Percentiles rank a stretch among this genome's conserved stretches.
These are phyloP conservation scores for Chaetoscypha palmicola DNA, from an alignment of 2,329 filamentous ascomycete genomes.

Conservation along the genomic window DNA sequence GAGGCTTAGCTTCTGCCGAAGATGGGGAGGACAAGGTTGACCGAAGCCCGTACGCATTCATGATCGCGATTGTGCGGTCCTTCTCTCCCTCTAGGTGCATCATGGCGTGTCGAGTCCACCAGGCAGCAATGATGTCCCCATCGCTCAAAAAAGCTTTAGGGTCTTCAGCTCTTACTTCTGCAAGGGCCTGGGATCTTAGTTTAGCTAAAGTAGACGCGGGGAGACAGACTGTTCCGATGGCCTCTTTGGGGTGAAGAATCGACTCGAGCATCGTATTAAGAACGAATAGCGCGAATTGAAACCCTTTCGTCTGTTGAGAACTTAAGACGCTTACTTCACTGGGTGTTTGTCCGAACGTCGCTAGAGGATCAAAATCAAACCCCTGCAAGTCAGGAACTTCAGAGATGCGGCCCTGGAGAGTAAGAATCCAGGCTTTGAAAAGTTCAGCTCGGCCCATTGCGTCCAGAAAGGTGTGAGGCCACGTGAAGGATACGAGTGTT, in stretches of 20 bases:
- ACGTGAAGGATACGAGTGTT: conserved; percentile 41
- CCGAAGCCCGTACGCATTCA: conserved; percentile 36
- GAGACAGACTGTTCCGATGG: conserved; percentile 34
- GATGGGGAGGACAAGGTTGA: conserved; percentile 18
- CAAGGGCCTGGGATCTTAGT: conserved; percentile 30
- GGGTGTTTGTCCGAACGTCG: conserved; percentile 20
- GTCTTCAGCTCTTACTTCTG: conserved; percentile 22
- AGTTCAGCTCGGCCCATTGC: conserved; percentile 38
- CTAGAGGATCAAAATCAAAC: conserved; percentile 33
- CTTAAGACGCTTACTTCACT: conserved; percentile 28
- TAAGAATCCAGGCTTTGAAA: conserved; percentile 36
- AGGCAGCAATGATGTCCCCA: conserved; percentile 40
- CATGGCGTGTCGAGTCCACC: conserved; percentile 32
- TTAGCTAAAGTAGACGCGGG: conserved; percentile 29
- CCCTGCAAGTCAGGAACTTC: conserved; percentile 1
- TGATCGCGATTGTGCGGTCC: conserved; percentile 30
- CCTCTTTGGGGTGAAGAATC: conserved; percentile 20
- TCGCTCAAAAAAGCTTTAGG: conserved; percentile 37
- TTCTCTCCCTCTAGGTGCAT: conserved; percentile 17
- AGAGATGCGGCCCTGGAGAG: conserved; percentile 1
- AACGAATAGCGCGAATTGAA: conserved; percentile 30
- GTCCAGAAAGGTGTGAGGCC: conserved; percentile 43
- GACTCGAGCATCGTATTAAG: conserved; percentile 32
- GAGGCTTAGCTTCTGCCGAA: conserved; percentile 16
- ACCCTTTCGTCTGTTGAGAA: conserved; percentile 24